Conservation (phyloP, 257 asterid species). For the Galeopsis tetrahit region DNA sequence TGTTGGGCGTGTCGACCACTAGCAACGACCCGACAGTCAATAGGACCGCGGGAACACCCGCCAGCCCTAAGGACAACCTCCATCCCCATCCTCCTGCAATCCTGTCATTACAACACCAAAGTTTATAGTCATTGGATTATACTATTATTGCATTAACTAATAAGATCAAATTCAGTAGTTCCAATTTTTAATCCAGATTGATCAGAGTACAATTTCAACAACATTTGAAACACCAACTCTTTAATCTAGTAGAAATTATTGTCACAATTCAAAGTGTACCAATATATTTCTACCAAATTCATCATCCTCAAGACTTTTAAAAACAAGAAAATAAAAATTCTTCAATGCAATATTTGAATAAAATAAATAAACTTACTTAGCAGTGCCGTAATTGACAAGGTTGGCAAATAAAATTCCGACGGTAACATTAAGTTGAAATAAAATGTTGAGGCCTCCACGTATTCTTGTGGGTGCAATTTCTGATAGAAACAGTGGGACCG, state of each 20-base stretch:
- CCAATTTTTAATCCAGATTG: too few relatives aligned
- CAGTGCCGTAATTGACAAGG: slow-evolving; percentile 82
- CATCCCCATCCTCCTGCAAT: slow-evolving; percentile 87
- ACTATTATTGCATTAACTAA: too few relatives aligned
- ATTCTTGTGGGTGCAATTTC: slow-evolving; percentile 96
- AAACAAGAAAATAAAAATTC: too few relatives aligned
- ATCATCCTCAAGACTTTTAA: too few relatives aligned
- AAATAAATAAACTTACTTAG: slow-evolving; percentile 46
- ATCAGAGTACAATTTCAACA: too few relatives aligned
- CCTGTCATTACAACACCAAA: slow-evolving; percentile 36
- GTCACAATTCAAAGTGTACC: too few relatives aligned
- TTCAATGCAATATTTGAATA: too few relatives aligned
- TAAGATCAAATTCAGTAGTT: too few relatives aligned
- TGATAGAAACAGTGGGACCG: slow-evolving; percentile 83
- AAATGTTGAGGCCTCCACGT: slow-evolving; percentile 92
- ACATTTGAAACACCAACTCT: too few relatives aligned
- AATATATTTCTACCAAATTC: too few relatives aligned
- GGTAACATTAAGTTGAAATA: slow-evolving; percentile 85
- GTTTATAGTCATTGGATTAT: too few relatives aligned
- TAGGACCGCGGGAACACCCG: slow-evolving; percentile 81
- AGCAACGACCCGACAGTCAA: slow-evolving; percentile 73
- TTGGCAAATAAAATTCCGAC: slow-evolving; percentile 87
- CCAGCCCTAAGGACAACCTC: slow-evolving; percentile 84
- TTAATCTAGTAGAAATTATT: too few relatives aligned
- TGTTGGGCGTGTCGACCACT: slow-evolving; percentile 86